A percentile compares a stretch with the other conserved stretches of the same genome.
Evolutionary conservation across 371 early-diverging fungal species (phyloP).

Genomic region (Syncephalastrum sp.): DNA sequence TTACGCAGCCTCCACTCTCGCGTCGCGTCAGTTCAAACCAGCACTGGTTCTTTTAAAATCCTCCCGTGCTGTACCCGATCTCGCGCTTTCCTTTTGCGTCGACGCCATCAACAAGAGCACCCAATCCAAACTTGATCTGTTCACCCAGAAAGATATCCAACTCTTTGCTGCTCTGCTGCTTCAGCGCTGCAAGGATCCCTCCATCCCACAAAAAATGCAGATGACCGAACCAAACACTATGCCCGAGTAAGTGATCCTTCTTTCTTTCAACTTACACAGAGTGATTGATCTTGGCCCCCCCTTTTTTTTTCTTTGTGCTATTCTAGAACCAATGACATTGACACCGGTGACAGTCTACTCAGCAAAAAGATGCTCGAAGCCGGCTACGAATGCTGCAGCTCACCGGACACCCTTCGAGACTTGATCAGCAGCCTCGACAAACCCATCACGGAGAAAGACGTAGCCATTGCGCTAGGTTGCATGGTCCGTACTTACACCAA

Average conservation of each 20-base stretch:
- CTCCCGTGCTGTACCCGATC: slow-evolving; percentile 16
- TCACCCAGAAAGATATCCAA: slow-evolving; percentile 18
- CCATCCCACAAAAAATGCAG: slow-evolving; percentile 15
- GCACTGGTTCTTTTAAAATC: slow-evolving; percentile 10
- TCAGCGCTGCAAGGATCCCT: slow-evolving; percentile 14
- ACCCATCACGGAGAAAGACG: slow-evolving; percentile 52
- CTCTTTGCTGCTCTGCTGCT: slow-evolving; percentile 9
- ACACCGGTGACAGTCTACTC: slow-evolving; percentile 31
- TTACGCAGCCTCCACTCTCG: slow-evolving; percentile 23
- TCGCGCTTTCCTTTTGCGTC: slow-evolving; percentile 17
- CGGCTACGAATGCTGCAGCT: slow-evolving; percentile 59
- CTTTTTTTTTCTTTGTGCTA: background rate
- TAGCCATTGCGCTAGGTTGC: slow-evolving; percentile 72
- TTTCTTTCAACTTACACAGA: background rate
- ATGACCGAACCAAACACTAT: slow-evolving; percentile 1
- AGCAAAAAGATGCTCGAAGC: slow-evolving; percentile 57
- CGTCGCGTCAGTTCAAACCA: slow-evolving; percentile 12
- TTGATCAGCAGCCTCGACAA: slow-evolving; percentile 27
- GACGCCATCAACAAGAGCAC: slow-evolving; percentile 9
- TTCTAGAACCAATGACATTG: slow-evolving; percentile 13
- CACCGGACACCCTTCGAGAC: slow-evolving; percentile 44
- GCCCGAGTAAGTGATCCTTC: slow-evolving; percentile 15
- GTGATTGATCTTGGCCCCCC: background rate
- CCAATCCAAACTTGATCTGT: slow-evolving; percentile 13
- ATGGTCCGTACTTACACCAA: slow-evolving; percentile 67